Percentiles rank a stretch among this genome's conserved stretches.
These are phyloP conservation scores for Yarrowia alimentaria DNA, from an alignment of 805 yeast species.

Conservation along the genomic window DNA sequence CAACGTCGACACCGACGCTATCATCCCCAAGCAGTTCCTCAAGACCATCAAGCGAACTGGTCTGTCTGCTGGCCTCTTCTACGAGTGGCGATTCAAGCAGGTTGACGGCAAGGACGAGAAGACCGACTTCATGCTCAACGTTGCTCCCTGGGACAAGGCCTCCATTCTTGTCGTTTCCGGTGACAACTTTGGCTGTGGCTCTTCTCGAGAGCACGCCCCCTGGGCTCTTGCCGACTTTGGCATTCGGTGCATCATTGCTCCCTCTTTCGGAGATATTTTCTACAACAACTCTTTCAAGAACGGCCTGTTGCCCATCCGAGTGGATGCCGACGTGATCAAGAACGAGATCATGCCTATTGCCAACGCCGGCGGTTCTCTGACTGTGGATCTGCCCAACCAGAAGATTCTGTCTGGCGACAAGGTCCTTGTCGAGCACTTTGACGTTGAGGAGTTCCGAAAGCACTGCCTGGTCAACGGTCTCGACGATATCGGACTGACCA, in stretches of 20 bases:
- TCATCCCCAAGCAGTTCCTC: conserved; percentile 94
- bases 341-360: conserved; percentile 80
- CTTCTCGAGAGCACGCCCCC: conserved; percentile 99
- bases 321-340: conserved; percentile 73
- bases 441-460: conserved; percentile 87
- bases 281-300: conserved; percentile 96
- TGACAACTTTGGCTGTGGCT: conserved; percentile 98
- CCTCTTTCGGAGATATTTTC: conserved; percentile 97
- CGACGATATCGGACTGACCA: conserved; percentile 94
- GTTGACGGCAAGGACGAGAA: conserved; percentile 55
- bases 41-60: conserved; percentile 98
- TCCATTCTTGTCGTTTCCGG: conserved; percentile 88
- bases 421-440: conserved; percentile 77
- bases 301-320: conserved; percentile 87
- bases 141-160: conserved; percentile 74
- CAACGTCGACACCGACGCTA: conserved; percentile 97
- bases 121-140: conserved; percentile 91
- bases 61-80: conserved; percentile 80
- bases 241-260: conserved; percentile 92
- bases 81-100: conserved; percentile 73
- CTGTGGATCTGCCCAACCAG: conserved; percentile 85
- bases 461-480: conserved; percentile 93
- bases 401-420: conserved; percentile 67
- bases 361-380: conserved; percentile 62
- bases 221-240: conserved; percentile 99